Base-by-base conservation (phyloP, 441 rosid species). In the Biscutella auriculata region DNA sequence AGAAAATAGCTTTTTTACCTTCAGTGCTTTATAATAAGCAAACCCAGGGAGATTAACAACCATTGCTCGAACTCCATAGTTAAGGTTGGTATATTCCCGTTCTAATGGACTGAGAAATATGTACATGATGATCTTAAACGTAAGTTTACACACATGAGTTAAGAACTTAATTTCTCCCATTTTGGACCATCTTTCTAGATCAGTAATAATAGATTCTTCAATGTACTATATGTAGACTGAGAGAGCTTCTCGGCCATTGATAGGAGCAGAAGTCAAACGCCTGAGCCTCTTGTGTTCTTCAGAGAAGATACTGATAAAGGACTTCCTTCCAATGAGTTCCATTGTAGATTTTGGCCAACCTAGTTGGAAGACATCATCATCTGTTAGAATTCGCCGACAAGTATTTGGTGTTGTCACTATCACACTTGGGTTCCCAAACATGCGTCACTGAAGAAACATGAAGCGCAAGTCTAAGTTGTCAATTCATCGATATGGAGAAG, bases 281-380 rank as follows among this genome's bases (percentile, higher is more conserved):
- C 96, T 72, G 15, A 91, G 90, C 46, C 85, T 79, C 73, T 82
- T 91, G 77, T 91, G 96, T 58, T 91, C 93, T 66, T 91, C 87
- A 8, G 15, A 65, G 9, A 88, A 74, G 35, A 91, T 82, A 23
- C 81, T 75, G 3, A 85, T 13, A 64, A 91, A 91, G 2, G 97
- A 91, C 57, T 88, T 91, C 73, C 62, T 79, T 1, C 93, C 98
- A 2, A 88, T 80, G 17, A 88, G 82, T 43, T 85, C 63, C 54
- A 73, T 5, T 1, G 96, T 79, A 43, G 96, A 70, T 34, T 47
- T 16, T 6, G 96, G 98, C 98, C 95, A 92, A 5, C 98, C 96
- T 2, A 93, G 82, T 61, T 74, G 62, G 64, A 91, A 88, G 19
- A 80, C 78, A 25, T 82, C 88, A 45, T 91, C 96, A 59, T 85